A percentile compares a stretch with the other conserved stretches of the same genome.
phyloP scores from a whole-genome alignment of 768 basidiomycete species.

The Suillus subluteus region DNA sequence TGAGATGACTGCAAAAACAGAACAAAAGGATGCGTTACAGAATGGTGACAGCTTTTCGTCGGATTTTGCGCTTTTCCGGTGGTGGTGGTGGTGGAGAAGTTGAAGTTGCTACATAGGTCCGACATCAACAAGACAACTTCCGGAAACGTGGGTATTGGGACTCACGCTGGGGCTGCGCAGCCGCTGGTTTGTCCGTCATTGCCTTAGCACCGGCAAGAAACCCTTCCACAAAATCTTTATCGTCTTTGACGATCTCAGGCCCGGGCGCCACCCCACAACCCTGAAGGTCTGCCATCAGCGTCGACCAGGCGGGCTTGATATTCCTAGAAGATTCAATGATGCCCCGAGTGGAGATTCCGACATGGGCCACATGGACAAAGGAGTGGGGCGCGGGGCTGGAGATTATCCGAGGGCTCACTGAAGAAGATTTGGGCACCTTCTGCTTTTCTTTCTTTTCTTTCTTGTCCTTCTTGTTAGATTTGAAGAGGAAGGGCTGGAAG shows the following conservation, averaged over 20 bases:
- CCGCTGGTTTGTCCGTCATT: conserved; percentile 3
- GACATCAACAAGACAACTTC: background rate
- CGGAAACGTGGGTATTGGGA: background rate
- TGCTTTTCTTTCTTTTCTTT: conserved; percentile 19
- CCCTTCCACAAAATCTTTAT: conserved; percentile 41
- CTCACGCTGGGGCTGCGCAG: conserved; percentile 12
- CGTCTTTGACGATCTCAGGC: conserved; percentile 29
- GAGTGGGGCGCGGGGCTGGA: conserved; percentile 62
- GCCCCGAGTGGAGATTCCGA: conserved; percentile 57
- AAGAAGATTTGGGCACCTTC: conserved; percentile 42
- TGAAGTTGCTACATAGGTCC: background rate
- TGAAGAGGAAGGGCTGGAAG: conserved; percentile 32
- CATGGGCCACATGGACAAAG: conserved; percentile 69
- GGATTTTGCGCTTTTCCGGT: conserved; percentile 32
- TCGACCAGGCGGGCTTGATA: conserved; percentile 57
- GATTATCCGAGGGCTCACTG: conserved; percentile 44
- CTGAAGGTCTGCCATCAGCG: conserved; percentile 46
- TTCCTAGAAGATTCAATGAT: conserved; percentile 56
- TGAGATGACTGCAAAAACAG: background rate
- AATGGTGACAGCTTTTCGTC: conserved; percentile 31
- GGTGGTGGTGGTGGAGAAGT: conserved; percentile 19
- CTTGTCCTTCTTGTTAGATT: conserved; percentile 31
- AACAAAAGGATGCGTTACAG: conserved; percentile 18
- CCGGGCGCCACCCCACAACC: conserved; percentile 38
- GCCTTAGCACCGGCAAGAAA: conserved; percentile 22